These are phyloP conservation scores for Myotisia sp. DNA, from an alignment of 2,329 filamentous ascomycete species.

Conservation along the genomic window DNA sequence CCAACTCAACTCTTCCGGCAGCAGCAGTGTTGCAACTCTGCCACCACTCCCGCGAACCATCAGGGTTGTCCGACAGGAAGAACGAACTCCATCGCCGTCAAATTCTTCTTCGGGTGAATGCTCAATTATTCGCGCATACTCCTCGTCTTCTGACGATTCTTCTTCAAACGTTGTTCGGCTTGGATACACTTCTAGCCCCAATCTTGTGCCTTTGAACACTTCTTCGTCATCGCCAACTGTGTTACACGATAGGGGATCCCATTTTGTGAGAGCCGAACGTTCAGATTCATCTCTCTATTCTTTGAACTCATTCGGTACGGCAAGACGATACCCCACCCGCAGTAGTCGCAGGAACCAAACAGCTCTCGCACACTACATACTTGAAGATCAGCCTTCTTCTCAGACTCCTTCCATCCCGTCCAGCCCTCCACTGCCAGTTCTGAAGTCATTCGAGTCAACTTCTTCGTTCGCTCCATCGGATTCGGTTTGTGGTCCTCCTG, in stretches of 20 bases:
- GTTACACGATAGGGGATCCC: constrained; percentile 19
- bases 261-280: constrained; percentile 19
- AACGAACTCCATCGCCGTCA: constrained; percentile 13
- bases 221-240: constrained; percentile 29
- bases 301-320: constrained; percentile 28
- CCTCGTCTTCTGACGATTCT: constrained; percentile 18
- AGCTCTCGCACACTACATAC: constrained; percentile 14
- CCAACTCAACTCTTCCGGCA: constrained; percentile 16
- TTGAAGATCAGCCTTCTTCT: constrained; percentile 21
- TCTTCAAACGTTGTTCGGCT: constrained; percentile 30
- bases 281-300: constrained; percentile 28
- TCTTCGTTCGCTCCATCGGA: constrained; percentile 16
- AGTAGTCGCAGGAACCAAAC: constrained; percentile 21
- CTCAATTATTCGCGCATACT: constrained; percentile 12
- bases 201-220: constrained; percentile 25
- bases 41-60: constrained; percentile 19
- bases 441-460: constrained; percentile 23
- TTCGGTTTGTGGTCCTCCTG: too few species aligned
- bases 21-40: constrained; percentile 18
- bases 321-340: constrained; percentile 25
- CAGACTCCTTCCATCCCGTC: constrained; percentile 27
- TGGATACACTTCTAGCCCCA: constrained; percentile 27
- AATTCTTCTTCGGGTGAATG: constrained; percentile 15
- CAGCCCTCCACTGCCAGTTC: constrained; percentile 24
- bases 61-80: constrained; percentile 23